Percentiles rank a stretch among this genome's conserved stretches.
phyloP scores from a whole-genome alignment of 75 land plant genomes.

The Pinus taeda region DNA sequence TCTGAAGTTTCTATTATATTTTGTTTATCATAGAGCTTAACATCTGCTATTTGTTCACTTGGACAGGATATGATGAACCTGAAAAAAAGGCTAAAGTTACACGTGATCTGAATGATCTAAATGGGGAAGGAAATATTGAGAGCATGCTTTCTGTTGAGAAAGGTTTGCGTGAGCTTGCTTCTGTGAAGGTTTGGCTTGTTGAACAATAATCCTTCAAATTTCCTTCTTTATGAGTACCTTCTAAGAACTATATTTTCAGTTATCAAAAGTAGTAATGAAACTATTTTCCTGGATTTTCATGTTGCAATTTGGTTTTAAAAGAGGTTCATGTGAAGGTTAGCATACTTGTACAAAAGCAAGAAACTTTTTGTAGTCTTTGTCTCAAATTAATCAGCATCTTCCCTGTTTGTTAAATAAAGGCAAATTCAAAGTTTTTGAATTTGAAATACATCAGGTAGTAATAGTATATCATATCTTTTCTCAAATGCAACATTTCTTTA shows the following conservation, averaged over 20 bases:
- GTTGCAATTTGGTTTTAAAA: background rate
- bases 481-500: no score
- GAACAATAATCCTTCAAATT: background rate
- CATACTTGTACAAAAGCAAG: no score
- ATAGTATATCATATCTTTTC: no score
- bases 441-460: no score
- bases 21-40: background rate
- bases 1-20: background rate
- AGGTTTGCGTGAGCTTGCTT: conserved; percentile 86
- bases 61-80: conserved; percentile 30
- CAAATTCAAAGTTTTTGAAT: no score
- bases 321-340: no score
- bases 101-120: conserved; percentile 71
- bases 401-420: no score
- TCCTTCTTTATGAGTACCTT: background rate
- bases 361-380: no score
- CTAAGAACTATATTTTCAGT: background rate
- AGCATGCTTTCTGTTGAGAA: conserved; percentile 96
- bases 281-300: background rate
- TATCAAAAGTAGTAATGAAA: background rate
- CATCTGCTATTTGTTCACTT: background rate
- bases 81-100: conserved; percentile 34
- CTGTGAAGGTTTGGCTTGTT: conserved; percentile 66
- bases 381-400: no score
- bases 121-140: conserved; percentile 95